Evolutionary conservation across 805 yeast genomes (phyloP).

Genomic region (Wickerhamiella musiphila): DNA sequence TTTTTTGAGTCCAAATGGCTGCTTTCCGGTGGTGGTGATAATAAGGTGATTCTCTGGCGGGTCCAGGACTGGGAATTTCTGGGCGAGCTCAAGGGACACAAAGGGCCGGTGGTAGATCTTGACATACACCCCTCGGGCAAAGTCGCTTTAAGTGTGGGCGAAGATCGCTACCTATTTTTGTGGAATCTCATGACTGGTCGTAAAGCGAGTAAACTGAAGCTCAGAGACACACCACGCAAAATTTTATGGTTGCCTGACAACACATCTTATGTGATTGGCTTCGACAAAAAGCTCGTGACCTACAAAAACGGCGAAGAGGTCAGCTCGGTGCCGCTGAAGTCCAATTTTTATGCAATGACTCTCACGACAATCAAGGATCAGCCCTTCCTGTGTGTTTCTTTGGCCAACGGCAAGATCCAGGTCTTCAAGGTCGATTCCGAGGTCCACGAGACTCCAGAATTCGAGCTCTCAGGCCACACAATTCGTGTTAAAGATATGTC

Average conservation of each 20-base stretch:
- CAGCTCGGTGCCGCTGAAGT: slow-evolving; percentile 27
- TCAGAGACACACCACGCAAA: slow-evolving; percentile 14
- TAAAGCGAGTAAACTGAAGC: slow-evolving; percentile 69
- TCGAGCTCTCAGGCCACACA: slow-evolving; percentile 61
- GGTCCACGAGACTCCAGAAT: slow-evolving; percentile 20
- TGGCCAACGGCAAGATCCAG: slow-evolving; percentile 50
- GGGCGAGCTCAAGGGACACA: slow-evolving; percentile 79
- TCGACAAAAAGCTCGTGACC: slow-evolving; percentile 43
- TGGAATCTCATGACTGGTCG: slow-evolving; percentile 97
- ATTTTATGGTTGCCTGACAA: slow-evolving; percentile 39
- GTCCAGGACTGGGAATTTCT: slow-evolving; percentile 92
- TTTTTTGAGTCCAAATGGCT: slow-evolving; percentile 61
- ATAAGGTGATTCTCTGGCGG: slow-evolving; percentile 81
- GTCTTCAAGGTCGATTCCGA: slow-evolving; percentile 30
- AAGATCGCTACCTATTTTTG: slow-evolving; percentile 64
- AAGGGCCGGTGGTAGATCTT: slow-evolving; percentile 64
- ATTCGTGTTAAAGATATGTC: slow-evolving; percentile 69
- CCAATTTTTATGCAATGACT: slow-evolving; percentile 53
- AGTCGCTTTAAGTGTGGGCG: slow-evolving; percentile 78
- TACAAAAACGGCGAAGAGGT: slow-evolving; percentile 33
- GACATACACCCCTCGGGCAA: slow-evolving; percentile 82
- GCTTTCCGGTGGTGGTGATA: slow-evolving; percentile 79
- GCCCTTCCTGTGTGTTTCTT: slow-evolving; percentile 50
- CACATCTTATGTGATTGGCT: slow-evolving; percentile 55
- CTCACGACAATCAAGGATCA: slow-evolving; percentile 28